Evolutionary conservation across 179 eudicot species (phyloP), one percentile per base, ranked within the genome.

Genomic region (Amaranthus tricolor): DNA sequence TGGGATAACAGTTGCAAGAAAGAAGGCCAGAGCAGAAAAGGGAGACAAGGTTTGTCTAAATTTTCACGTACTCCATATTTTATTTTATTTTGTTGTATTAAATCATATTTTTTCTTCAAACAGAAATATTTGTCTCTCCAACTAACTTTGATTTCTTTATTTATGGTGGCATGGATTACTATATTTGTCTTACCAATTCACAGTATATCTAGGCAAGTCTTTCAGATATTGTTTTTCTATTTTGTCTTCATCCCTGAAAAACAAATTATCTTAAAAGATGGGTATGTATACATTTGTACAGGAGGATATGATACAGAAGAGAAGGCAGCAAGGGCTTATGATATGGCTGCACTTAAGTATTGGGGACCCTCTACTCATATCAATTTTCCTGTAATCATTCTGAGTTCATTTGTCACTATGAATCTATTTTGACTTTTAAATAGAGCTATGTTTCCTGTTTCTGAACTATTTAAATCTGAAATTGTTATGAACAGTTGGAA

Each of bases 11-110:
- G 88, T 73, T 87, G 91, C 74, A 89, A 87, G 78, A 89, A 85
- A 82, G 93, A 89, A 83, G 93, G 93, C 47, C 93, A 89, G 62
- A 89, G 83, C 71, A 90, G 95, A 79, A 90, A 90, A 84, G 95
- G 95, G 15, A 90, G 91, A 59, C 95, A 90, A 90, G 92, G 92
- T 90, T 72, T 73, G 84, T 74, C 5, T 48, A 9, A 48, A 53
- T 48, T 31, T 31, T 17, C 55, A 47, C 5, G 65, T 9, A 50
- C 48, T 65, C 13, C 58, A 15, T 13, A 7, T 4, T 43, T 76
- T 14, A 7, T 40, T 19, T 8, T 53, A 50, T 1, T 66, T 51
- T 73, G 21, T 74, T 63, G 45, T 73, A 56, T 10, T 76, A n/a
- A n/a, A 9, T 56, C 0, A 20, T 21, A 5, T 56, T n/a, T 5